These are phyloP conservation scores for Biscogniauxia marginata DNA, from an alignment of 2,329 filamentous ascomycete genomes.

Conservation along the genomic window DNA sequence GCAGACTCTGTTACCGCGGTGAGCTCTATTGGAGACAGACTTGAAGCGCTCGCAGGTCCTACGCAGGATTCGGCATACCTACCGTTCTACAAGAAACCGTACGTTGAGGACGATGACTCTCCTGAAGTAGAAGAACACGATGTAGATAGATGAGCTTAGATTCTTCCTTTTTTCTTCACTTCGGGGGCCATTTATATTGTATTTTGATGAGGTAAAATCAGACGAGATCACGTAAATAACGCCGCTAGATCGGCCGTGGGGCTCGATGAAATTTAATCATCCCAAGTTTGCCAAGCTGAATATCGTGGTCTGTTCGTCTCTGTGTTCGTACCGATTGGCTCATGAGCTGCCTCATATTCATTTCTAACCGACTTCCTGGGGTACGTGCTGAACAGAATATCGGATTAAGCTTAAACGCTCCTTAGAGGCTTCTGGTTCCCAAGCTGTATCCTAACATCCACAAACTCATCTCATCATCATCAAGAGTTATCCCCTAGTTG, in stretches of 20 bases:
- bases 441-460: background rate
- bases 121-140: background rate
- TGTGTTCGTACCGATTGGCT: background rate
- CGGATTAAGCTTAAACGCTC: background rate
- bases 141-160: background rate
- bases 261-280: background rate
- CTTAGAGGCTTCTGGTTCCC: background rate
- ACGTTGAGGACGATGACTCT: conserved; percentile 23
- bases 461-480: background rate
- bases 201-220: no score
- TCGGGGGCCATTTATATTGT: no score
- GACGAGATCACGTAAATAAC: no score
- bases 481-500: background rate
- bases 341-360: background rate
- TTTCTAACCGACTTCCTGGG: background rate
- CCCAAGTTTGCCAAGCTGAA: background rate
- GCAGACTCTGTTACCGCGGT: conserved; percentile 24
- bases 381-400: background rate
- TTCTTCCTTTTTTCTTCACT: no score
- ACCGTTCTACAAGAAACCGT: conserved; percentile 20
- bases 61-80: background rate
- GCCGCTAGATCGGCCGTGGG: background rate
- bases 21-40: conserved; percentile 21
- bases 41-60: conserved; percentile 9
- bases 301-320: background rate